phyloP scores from a whole-genome alignment of 2,329 filamentous ascomycete genomes.

The Calonectria hongkongensis region DNA sequence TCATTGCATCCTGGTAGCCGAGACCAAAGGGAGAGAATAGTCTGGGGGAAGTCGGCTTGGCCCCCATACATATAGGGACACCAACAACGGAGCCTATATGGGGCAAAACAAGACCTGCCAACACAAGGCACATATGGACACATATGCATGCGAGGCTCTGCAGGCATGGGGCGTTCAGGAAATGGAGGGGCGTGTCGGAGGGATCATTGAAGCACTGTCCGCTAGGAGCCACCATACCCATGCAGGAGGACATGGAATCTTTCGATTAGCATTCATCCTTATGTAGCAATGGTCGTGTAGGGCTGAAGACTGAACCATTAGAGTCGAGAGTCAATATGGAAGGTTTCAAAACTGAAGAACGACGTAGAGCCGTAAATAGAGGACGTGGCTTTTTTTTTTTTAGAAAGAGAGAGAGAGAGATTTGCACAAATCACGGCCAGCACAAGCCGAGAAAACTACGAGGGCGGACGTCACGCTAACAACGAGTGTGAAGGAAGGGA shows the following conservation, averaged over 20 bases:
- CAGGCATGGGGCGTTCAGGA: slow-evolving; percentile 44
- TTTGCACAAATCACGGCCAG: neutral
- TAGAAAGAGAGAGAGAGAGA: too few species aligned
- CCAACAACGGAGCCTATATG: slow-evolving; percentile 21
- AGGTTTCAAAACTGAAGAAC: neutral
- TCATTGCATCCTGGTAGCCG: slow-evolving; percentile 52
- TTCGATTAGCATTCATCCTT: slow-evolving; percentile 12
- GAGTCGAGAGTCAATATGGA: slow-evolving; percentile 38
- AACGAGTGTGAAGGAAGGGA: neutral
- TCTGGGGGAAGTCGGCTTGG: slow-evolving; percentile 46
- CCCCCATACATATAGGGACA: slow-evolving; percentile 53
- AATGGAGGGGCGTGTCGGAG: slow-evolving; percentile 45
- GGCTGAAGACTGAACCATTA: slow-evolving; percentile 46
- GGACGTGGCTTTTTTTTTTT: too few species aligned
- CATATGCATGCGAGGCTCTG: slow-evolving; percentile 54
- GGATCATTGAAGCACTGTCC: slow-evolving; percentile 49
- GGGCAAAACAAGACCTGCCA: slow-evolving; percentile 38
- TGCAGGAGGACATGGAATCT: slow-evolving; percentile 40
- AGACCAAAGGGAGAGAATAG: slow-evolving; percentile 41
- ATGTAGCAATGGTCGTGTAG: slow-evolving; percentile 42
- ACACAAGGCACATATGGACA: slow-evolving; percentile 40
- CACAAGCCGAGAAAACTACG: slow-evolving; percentile 2
- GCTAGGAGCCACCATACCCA: slow-evolving; percentile 34
- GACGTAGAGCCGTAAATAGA: too few species aligned
- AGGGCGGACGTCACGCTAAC: neutral